Evolutionary conservation across 306 rosid genomes (phyloP), one percentile per base, ranked within the genome.

Genomic region (Prunus salicina): DNA sequence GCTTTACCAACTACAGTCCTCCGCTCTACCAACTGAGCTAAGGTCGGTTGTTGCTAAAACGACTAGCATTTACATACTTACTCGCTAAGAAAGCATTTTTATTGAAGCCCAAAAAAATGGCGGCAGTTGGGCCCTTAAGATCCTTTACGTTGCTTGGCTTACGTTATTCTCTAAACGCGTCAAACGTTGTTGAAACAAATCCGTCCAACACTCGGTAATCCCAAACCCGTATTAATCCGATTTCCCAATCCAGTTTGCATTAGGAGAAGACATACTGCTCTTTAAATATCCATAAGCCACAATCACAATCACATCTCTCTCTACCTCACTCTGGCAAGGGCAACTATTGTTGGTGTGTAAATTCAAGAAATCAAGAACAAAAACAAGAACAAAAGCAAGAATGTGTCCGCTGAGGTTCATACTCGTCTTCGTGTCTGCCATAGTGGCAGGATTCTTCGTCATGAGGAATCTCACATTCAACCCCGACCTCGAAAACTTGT

Each of bases 11-110:
- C 90, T 86, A 86, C 86, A 86, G 87, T 86, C 90, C 87, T 81
- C 87, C 90, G 87, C 87, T 84, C 87, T 84, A 56, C 90, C 86
- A 86, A 86, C 90, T 81, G 84, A 84, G 86, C 84, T 81, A 84
- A 86, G 88, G 84, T 84, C 84, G 82, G 86, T 18, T 13, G 24
- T 12, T 56, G 16, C 0, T 1, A 1, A 0, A 0, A 0, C 2
- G 0, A 2, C 57, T 15, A 51, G 0, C 18, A 2, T 15, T 16
- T 51, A 0, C 1, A 0, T 0, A 15, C 8, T 52, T 52, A 52
- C 0, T 5, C 22, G 4, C 0, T 52, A 38, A 9, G 0, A 38
- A 7, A 7, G 43, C 43, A 38, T 38, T 38, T 38, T 38, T 38
- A 0, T 52, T 5, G 1, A 6, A 52, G 7, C 11, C 57, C 10